Conservation (phyloP, 208 protist species). For the Strigomonas galati region DNA sequence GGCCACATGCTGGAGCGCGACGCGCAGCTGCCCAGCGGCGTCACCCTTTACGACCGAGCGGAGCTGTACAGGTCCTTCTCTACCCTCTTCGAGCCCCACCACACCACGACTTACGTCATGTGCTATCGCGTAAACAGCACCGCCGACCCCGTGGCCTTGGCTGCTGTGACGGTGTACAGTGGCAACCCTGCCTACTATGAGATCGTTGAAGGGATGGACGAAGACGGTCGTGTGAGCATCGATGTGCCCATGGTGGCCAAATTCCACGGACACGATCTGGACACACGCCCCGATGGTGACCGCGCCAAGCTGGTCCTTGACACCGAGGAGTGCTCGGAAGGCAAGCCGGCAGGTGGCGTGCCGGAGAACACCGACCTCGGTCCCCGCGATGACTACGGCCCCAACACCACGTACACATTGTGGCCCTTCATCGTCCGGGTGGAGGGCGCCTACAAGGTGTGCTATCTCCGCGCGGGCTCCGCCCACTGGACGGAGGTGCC, state of each 20-base stretch:
- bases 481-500: conserved; percentile 66
- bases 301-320: conserved; percentile 70
- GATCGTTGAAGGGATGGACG: conserved; percentile 33
- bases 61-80: conserved; percentile 26
- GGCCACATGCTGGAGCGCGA: conserved; percentile 29
- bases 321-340: conserved; percentile 39
- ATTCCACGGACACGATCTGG: conserved; percentile 72
- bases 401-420: conserved; percentile 53
- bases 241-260: conserved; percentile 43
- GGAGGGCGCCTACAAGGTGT: conserved; percentile 66
- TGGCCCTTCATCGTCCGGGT: conserved; percentile 50
- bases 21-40: conserved; percentile 18
- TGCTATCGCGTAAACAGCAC: conserved; percentile 33
- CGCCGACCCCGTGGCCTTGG: conserved; percentile 25
- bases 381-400: conserved; percentile 64
- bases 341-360: conserved; percentile 57
- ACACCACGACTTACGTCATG: conserved; percentile 41
- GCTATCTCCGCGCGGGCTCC: conserved; percentile 43
- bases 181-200: conserved; percentile 73
- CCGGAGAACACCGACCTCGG: conserved; percentile 42
- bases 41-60: conserved; percentile 4
- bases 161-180: conserved; percentile 51
- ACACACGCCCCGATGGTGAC: conserved; percentile 62
- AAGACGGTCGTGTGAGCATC: conserved; percentile 35
- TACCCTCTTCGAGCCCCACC: conserved; percentile 24